Percentiles rank a stretch among this genome's conserved stretches.
Evolutionary conservation across 1,284 basidiomycete species (phyloP).

Genomic region (Ceratobasidium sp.): DNA sequence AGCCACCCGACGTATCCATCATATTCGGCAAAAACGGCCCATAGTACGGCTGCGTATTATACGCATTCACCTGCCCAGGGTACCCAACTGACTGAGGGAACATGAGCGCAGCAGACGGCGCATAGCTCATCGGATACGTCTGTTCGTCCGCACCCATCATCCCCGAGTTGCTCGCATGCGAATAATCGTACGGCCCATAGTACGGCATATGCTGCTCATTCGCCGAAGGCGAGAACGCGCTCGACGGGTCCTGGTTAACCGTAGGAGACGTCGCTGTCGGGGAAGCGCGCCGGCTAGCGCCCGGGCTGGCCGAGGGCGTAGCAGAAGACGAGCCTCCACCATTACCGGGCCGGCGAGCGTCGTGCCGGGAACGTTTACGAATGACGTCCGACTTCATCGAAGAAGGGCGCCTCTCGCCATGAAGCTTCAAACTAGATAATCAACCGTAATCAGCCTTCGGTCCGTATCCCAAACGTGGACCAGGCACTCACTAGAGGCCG

Average conservation of each 20-base stretch:
- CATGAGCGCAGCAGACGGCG: constrained; percentile 47
- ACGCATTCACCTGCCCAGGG: constrained; percentile 42
- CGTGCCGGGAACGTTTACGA: constrained; percentile 82
- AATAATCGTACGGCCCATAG: constrained; percentile 46
- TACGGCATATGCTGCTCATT: constrained; percentile 50
- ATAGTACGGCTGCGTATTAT: constrained; percentile 41
- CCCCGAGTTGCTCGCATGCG: constrained; percentile 39
- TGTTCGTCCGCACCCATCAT: constrained; percentile 45
- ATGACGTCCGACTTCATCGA: constrained; percentile 90
- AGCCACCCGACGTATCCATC: constrained; percentile 44
- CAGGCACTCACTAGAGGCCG: constrained; percentile 66
- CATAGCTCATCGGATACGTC: constrained; percentile 44
- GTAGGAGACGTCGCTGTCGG: constrained; percentile 62
- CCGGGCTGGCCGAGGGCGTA: constrained; percentile 77
- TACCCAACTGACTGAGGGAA: constrained; percentile 46
- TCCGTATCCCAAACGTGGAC: constrained; percentile 15
- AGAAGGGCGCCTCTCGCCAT: constrained; percentile 83
- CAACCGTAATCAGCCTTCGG: constrained; percentile 35
- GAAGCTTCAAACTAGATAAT: constrained; percentile 75
- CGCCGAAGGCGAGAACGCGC: constrained; percentile 30
- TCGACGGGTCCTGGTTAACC: constrained; percentile 34
- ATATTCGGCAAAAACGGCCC: constrained; percentile 42
- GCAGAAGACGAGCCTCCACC: constrained; percentile 56
- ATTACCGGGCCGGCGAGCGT: constrained; percentile 57
- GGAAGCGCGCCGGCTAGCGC: constrained; percentile 77